Conservation (phyloP, 192 early-diverging fungal genomes). For the Linderina pennispora region DNA sequence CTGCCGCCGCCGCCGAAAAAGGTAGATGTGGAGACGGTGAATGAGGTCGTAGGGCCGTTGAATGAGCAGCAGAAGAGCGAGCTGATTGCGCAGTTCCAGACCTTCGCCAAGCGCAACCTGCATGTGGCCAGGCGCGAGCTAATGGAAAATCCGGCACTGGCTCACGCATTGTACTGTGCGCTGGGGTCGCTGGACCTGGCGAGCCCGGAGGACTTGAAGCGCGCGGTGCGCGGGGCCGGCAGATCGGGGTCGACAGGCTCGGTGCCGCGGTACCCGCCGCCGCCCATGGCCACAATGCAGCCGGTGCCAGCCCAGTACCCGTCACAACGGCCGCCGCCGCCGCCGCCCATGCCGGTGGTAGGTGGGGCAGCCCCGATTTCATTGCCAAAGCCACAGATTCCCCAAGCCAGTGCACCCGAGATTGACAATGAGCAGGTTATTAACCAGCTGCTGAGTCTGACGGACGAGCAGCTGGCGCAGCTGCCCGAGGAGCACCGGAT, state of each 20-base stretch:
- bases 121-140: conserved; percentile 25
- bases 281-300: background rate
- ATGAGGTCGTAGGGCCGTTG: conserved; percentile 21
- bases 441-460: conserved; percentile 74
- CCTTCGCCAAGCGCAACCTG: conserved; percentile 19
- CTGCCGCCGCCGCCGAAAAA: conserved; percentile 1
- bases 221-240: background rate
- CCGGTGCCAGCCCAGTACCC: too few relatives aligned
- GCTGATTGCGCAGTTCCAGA: conserved; percentile 23
- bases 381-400: conserved; percentile 1
- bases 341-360: background rate
- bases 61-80: conserved; percentile 1
- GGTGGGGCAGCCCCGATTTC: background rate
- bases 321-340: conserved; percentile 1
- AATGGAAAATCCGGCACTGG: conserved; percentile 24
- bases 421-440: conserved; percentile 58
- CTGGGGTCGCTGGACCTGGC: conserved; percentile 14
- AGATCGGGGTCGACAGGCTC: background rate
- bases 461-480: conserved; percentile 71
- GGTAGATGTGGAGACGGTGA: conserved; percentile 7
- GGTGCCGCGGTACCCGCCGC: background rate
- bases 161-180: conserved; percentile 10
- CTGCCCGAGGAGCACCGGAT: conserved; percentile 73
- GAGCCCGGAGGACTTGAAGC: conserved; percentile 3
- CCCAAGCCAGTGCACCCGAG: background rate